A percentile compares a stretch with the other conserved stretches of the same genome.
These are phyloP conservation scores for Arachis stenosperma DNA, from an alignment of 306 rosid genomes.

Conservation along the genomic window DNA sequence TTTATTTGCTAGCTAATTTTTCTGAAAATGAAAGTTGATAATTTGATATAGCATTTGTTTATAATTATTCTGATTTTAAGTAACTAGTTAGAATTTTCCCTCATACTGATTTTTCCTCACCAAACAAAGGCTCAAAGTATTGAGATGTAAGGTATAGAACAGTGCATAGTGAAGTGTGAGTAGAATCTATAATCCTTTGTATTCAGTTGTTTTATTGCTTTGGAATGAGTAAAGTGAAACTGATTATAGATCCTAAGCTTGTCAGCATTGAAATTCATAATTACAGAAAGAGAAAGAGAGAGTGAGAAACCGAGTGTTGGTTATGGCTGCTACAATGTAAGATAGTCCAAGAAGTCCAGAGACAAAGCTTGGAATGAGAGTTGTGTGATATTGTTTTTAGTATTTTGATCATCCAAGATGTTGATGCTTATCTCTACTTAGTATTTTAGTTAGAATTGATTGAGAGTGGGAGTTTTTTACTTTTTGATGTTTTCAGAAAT, in stretches of 20 bases:
- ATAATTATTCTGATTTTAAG: too few relatives aligned
- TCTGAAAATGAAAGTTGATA: too few relatives aligned
- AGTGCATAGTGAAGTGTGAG: neutral
- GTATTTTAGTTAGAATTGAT: too few relatives aligned
- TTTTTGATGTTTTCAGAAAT: conserved; percentile 45
- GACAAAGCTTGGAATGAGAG: conserved; percentile 83
- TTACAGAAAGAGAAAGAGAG: neutral
- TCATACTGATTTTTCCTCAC: too few relatives aligned
- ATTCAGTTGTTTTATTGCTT: conserved; percentile 7
- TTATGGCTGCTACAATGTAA: conserved; percentile 29
- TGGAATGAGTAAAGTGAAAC: neutral
- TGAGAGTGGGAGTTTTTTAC: too few relatives aligned
- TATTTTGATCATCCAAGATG: neutral
- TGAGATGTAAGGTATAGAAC: neutral
- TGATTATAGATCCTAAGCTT: neutral
- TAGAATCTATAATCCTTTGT: neutral
- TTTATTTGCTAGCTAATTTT: too few relatives aligned
- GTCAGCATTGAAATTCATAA: conserved; percentile 38
- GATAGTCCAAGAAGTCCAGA: conserved; percentile 88
- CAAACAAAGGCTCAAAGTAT: too few relatives aligned
- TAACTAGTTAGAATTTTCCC: too few relatives aligned
- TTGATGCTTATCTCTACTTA: too few relatives aligned
- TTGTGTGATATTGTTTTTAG: conserved; percentile 10
- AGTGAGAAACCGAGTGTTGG: conserved; percentile 4
- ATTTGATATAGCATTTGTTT: too few relatives aligned